Conservation (phyloP, 257 asterid species). For the Ehretia macrophylla region DNA sequence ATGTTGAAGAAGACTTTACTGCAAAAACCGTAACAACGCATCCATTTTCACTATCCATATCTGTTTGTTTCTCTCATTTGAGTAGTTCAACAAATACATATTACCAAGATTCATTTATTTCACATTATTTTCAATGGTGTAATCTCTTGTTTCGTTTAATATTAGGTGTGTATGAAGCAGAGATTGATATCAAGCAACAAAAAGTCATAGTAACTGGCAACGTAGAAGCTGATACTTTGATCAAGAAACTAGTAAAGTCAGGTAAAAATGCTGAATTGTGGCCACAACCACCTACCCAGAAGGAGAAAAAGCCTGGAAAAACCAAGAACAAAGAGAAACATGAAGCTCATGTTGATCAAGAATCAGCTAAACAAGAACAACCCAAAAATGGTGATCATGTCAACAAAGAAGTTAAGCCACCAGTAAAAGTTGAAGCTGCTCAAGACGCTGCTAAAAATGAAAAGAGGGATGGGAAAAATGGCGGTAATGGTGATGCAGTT, state of each 20-base stretch:
- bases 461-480: neutral
- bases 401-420: slow-evolving; percentile 14
- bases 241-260: slow-evolving; percentile 40
- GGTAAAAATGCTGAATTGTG: slow-evolving; percentile 59
- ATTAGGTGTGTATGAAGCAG: slow-evolving; percentile 50
- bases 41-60: too few relatives aligned
- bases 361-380: slow-evolving; percentile 5
- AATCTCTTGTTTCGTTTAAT: neutral
- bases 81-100: too few relatives aligned
- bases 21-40: too few relatives aligned
- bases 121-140: neutral
- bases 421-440: slow-evolving; percentile 11
- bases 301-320: slow-evolving; percentile 10
- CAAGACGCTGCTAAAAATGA: neutral
- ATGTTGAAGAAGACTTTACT: too few relatives aligned
- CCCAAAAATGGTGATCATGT: slow-evolving; percentile 5
- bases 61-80: too few relatives aligned
- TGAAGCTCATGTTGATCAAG: slow-evolving; percentile 4
- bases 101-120: too few relatives aligned
- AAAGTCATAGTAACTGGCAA: slow-evolving; percentile 53
- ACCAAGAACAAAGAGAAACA: slow-evolving; percentile 21
- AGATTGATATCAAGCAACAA: slow-evolving; percentile 59
- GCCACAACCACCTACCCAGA: slow-evolving; percentile 33
- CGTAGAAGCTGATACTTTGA: slow-evolving; percentile 33
- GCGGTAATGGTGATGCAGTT: neutral